Conservation (phyloP, 2,329 filamentous ascomycete species). For the Whalleya microplaca region DNA sequence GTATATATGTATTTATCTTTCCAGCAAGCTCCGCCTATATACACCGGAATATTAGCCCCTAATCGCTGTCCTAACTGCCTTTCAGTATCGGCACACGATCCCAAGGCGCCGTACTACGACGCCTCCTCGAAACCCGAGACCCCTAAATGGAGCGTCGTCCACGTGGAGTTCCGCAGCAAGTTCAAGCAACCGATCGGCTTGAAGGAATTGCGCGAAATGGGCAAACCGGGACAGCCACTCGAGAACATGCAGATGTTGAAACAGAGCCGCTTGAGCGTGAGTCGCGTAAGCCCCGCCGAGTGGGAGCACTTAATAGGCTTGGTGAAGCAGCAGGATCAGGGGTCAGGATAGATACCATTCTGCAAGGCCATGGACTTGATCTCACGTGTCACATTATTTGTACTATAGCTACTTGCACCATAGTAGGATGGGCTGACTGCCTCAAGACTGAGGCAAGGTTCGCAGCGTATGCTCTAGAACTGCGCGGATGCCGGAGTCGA, state of each 20-base stretch:
- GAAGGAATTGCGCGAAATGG: slow-evolving; percentile 70
- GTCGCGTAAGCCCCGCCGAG: slow-evolving; percentile 64
- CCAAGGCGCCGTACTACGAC: slow-evolving; percentile 81
- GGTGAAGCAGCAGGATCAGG: slow-evolving; percentile 44
- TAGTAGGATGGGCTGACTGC: not conserved
- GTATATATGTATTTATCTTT: slow-evolving; percentile 29
- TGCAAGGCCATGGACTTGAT: not conserved
- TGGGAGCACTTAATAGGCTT: slow-evolving; percentile 66
- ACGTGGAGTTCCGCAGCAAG: slow-evolving; percentile 85
- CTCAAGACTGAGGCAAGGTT: slow-evolving; percentile 33
- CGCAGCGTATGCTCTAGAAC: slow-evolving; percentile 57
- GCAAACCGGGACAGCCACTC: slow-evolving; percentile 58
- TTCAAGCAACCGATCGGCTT: slow-evolving; percentile 73
- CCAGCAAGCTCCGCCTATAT: too few relatives aligned
- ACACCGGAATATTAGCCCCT: not conserved
- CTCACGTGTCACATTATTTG: not conserved
- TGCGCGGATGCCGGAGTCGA: slow-evolving; percentile 59
- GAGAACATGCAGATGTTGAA: slow-evolving; percentile 83
- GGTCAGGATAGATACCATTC: slow-evolving; percentile 15
- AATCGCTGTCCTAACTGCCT: slow-evolving; percentile 30
- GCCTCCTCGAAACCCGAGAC: slow-evolving; percentile 69
- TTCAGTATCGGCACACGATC: slow-evolving; percentile 71
- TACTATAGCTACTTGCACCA: not conserved
- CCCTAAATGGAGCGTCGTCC: slow-evolving; percentile 86
- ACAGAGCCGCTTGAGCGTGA: slow-evolving; percentile 81